Conservation (phyloP, 2,329 filamentous ascomycete genomes). For the Albophoma yamanashiensis region DNA sequence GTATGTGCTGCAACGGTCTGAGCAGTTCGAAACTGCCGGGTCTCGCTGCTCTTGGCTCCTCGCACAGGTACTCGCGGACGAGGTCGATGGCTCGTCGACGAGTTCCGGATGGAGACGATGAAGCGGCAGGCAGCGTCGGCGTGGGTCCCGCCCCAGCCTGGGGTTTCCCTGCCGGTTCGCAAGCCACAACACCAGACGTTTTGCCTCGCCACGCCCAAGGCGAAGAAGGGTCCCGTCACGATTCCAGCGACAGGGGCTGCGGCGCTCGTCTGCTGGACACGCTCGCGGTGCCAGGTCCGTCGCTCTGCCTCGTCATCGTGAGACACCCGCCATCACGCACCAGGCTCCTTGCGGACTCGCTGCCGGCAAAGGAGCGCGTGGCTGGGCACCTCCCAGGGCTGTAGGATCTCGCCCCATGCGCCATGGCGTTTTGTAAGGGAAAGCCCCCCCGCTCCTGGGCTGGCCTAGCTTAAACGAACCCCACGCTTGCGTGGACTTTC, state of each 20-base stretch:
- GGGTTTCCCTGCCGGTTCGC: background rate
- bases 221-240: background rate
- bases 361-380: background rate
- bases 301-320: background rate
- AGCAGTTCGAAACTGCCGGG: background rate
- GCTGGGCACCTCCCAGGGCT: background rate
- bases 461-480: background rate
- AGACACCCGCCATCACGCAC: no score
- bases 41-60: background rate
- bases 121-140: background rate
- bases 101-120: background rate
- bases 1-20: no score
- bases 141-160: background rate
- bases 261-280: background rate
- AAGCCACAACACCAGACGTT: background rate
- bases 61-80: no score
- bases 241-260: background rate
- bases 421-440: background rate
- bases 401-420: background rate
- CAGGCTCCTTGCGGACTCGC: background rate
- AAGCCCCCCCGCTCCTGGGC: background rate
- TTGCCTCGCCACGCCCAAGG: background rate
- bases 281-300: background rate
- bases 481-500: background rate
- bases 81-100: no score